phyloP scores from a whole-genome alignment of 2,329 filamentous ascomycete genomes.

The Lachnellula occidentalis region DNA sequence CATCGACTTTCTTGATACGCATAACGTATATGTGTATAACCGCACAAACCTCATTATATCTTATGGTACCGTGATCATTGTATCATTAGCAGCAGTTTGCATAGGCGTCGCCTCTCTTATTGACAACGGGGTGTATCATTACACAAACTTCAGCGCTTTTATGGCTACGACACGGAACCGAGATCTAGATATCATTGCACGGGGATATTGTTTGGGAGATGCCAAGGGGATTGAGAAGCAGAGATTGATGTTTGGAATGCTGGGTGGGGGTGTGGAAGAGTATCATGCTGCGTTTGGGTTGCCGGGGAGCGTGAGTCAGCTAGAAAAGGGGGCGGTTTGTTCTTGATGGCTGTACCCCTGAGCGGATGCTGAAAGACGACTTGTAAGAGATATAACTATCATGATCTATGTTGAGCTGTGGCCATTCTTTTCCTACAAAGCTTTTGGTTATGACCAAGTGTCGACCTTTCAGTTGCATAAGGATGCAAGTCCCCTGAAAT shows the following conservation, averaged over 20 bases:
- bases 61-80: background rate
- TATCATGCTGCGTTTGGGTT: background rate
- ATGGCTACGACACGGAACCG: constrained; percentile 10
- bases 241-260: constrained; percentile 4
- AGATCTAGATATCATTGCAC: constrained; percentile 2
- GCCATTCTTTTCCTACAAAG: too few relatives aligned
- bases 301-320: too few relatives aligned
- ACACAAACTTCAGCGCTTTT: constrained; percentile 11
- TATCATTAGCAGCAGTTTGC: background rate
- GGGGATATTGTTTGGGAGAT: constrained; percentile 8
- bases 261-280: background rate
- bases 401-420: too few relatives aligned
- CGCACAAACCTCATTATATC: background rate
- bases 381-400: too few relatives aligned
- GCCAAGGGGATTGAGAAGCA: background rate
- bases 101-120: background rate
- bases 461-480: too few relatives aligned
- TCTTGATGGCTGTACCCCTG: too few relatives aligned
- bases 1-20: background rate
- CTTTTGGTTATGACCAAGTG: too few relatives aligned
- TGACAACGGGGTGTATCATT: constrained; percentile 11
- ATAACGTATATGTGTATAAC: background rate
- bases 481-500: too few relatives aligned
- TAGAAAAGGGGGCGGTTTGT: too few relatives aligned
- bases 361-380: too few relatives aligned